Base-by-base conservation (phyloP, 2,329 filamentous ascomycete species). In the Orbilia ellipsospora region DNA sequence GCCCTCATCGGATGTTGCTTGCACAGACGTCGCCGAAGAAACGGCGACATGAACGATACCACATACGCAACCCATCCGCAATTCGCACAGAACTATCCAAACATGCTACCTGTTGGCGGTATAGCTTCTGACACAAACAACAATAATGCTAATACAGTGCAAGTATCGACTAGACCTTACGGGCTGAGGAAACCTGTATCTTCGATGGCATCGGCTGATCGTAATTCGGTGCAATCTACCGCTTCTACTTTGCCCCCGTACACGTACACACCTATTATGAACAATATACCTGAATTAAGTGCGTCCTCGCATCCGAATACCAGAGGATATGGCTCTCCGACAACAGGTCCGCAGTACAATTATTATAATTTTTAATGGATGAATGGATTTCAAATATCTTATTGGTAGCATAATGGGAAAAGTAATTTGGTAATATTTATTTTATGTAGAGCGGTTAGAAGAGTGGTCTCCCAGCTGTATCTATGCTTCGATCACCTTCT, bases 1-100 rank as follows among this genome's bases (percentile, higher is more conserved):
- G 44, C 61, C 8, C 18, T 65, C 18, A 36, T 73, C 1, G 40
- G 48, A 6, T 68, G 68, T 31, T 68, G 51, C 55, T 42, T 68
- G 2, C 20, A 52, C 54, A 52, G 42, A 44, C 62, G 50, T 12
- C 62, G 69, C 54, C 36, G 18, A 16, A 36, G 16, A 16, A 57
- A 57, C 12, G 26, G 40, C 28, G 20, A 42, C 28, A 28, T 28
- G 12, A 28, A 55, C 23, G 16, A 7, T 6, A 28, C 51, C 12
- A n/a, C 12, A 13, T 51, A 51, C 45, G 2, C 45, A 2, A 12
- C 45, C 7, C 13, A 51, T 16, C 16, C 16, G 16, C 13, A 51
- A 51, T 51, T 51, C 45, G 45, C 13, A 51, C 15, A 12, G 18
- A 18, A 18, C 8, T 51, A 51, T 20, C 45, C 45, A 7, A 20